Evolutionary conservation across 352 stramenopile species (phyloP), one percentile per base, ranked within the genome.

Genomic region (Phytophthora cactorum): DNA sequence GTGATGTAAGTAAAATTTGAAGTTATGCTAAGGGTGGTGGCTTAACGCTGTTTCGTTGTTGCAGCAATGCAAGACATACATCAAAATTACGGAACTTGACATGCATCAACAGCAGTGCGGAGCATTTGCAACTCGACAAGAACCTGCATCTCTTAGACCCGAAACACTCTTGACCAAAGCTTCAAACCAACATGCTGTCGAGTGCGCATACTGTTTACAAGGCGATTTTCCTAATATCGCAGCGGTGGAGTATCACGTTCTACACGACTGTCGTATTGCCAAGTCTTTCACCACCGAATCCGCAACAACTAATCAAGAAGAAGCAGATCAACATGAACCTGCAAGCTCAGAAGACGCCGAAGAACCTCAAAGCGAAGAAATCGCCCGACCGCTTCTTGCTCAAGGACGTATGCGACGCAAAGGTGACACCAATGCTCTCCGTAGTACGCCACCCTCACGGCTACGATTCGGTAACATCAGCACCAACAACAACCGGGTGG

Each of bases 171-270:
- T 38, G 14, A 31, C 9, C 4, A 56, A 54, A 10, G 1, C 9
- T 12, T 58, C 59, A 11, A 60, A 47, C 11, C 25, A 57, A 17
- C 17, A 17, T 14, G 15, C 22, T 31, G 32, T 83, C 1, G 60
- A 86, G 51, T 91, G 82, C 15, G 69, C 56, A 1, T 91, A 91
- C 52, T 91, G 82, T 59, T 57, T 59, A 7, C 71, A 78, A 29
- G 22, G 53, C 8, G 52, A 45, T 0, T 89, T 89, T 25, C 1
- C 43, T 3, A 63, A 56, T 29, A 64, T 64, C 14, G 43, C 43
- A 0, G 62, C 56, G 29, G 52, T 88, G 11, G 71, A 81, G 11
- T 56, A 63, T 0, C 82, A 90, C 59, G 66, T 76, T 3, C 46
- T 74, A 7, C 56, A 68, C 11, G 53, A 73, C 11, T 90, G 82